Evolutionary conservation across 2,329 filamentous ascomycete species (phyloP), one percentile per base, ranked within the genome.

Genomic region (Fusarium sp.): DNA sequence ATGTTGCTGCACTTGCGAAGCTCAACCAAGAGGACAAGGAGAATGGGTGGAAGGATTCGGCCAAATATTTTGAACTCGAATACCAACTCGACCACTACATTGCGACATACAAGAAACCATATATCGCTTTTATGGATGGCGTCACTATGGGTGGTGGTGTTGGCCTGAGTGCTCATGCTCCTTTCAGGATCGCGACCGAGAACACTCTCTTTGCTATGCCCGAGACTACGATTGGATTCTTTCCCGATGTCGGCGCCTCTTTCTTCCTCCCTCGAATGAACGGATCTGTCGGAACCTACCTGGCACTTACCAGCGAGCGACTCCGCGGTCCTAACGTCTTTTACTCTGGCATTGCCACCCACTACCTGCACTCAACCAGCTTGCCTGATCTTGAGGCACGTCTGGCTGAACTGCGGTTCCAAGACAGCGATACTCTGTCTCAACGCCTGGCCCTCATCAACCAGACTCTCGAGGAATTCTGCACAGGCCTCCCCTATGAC

Each of bases 131-230:
- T 78, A 97, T 99, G 91, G 96, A 99, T 77, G 96, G 96, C 64
- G 92, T 97, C 80, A 99, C 97, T 55, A 99, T 99, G 96, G 96
- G 96, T 59, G 96, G 96, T 59, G 96, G 96, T 72, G 96, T 98
- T 56, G 96, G 96, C 9, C 87, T 99, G 60, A 97, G 93, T 80
- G 88, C 97, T 55, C 97, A 99, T 81, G 95, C 96, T 4, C 97
- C 96, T 5, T 95, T 99, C 86, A 88, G 96, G 65, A 97, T 99
- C 78, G 96, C 96, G 40, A 99, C 96, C 4, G 96, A 99, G 82
- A 92, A 91, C 78, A 99, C 96, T 8, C 83, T 97, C 49, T 98
- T 99, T 77, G 94, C 97, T 74, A 99, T 99, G 96, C 96, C 96
- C 30, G 96, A 99, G 83, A 99, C 96, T 6, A 97, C 90, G 11